These are phyloP conservation scores for Penicillium argentinense DNA, from an alignment of 495 filamentous ascomycete species.

Conservation along the genomic window DNA sequence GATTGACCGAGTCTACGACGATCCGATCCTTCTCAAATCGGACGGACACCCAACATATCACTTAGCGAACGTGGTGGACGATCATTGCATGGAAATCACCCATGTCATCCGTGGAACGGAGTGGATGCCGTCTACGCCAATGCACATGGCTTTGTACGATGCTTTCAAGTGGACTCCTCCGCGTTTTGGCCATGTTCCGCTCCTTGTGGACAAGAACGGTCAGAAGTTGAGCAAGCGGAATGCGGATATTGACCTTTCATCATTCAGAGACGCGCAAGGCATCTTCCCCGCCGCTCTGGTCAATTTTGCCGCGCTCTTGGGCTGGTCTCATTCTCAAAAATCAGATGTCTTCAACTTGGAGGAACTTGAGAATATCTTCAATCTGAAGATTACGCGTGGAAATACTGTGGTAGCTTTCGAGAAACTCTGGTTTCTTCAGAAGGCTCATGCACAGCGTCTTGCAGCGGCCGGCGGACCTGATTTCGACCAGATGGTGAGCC, in stretches of 20 bases:
- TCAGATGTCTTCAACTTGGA: conserved; percentile 69
- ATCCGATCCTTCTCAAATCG: conserved; percentile 83
- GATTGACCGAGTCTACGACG: conserved; percentile 58
- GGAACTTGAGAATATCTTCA: conserved; percentile 71
- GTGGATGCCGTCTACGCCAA: conserved; percentile 93
- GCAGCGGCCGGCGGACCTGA: conserved; percentile 31
- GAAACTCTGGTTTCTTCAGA: conserved; percentile 81
- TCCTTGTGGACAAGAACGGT: conserved; percentile 71
- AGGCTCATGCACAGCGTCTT: conserved; percentile 58
- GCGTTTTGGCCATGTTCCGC: conserved; percentile 80
- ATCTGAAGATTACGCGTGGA: conserved; percentile 81
- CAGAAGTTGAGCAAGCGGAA: conserved; percentile 92
- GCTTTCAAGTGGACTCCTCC: conserved; percentile 89
- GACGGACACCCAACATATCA: conserved; percentile 95
- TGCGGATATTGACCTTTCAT: conserved; percentile 65
- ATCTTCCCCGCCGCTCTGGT: conserved; percentile 72
- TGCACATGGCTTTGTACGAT: conserved; percentile 82
- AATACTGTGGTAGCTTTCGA: conserved; percentile 80
- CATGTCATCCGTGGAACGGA: conserved; percentile 90
- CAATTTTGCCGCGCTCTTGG: conserved; percentile 83
- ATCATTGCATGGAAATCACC: conserved; percentile 90
- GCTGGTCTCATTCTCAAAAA: conserved; percentile 72
- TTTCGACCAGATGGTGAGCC: conserved; percentile 52
- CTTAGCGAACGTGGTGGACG: conserved; percentile 94
- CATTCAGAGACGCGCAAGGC: conserved; percentile 62